Evolutionary conservation across 2,329 filamentous ascomycete genomes (phyloP), one percentile per base, ranked within the genome.

Genomic region (Colletotrichum lentis): DNA sequence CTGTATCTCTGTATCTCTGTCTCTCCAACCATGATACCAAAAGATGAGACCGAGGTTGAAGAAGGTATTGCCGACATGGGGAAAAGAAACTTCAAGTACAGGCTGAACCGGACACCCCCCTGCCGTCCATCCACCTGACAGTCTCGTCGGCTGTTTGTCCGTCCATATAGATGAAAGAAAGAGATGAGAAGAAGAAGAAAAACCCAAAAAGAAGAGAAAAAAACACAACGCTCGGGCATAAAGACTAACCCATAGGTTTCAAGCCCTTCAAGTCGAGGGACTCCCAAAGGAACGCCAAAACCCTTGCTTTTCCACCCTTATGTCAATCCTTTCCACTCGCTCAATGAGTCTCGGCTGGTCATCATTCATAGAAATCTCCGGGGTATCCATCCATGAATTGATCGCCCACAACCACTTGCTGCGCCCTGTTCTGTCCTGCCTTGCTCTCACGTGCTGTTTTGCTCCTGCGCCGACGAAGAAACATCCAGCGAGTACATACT

Each of bases 401-500:
- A 53, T 22, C 39, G 59, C 35, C 62, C 37, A 37, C 18, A 41
- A 27, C 44, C 12, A 27, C 35, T 46, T 27, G 24, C 39, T 54
- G n/a, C 27, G 39, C 6, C 14, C 22, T 46, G 11, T 47, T 37
- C 46, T 53, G 22, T 16, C n/a, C 20, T 8, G 3, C 24, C 20
- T 16, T 16, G n/a, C n/a, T 24, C 31, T 20, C 20, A 2, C 11
- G 14, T 18, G 3, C 27, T 46, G n/a, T 2, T 31, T 20, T 37
- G 1, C 43, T 18, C 35, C 50, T n/a, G 64, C n/a, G 53, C 60
- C 50, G 67, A 69, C 27, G 49, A 71, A 62, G 70, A 74, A 22
- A 73, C 73, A 53, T 76, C 74, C 73, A 81, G 74, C 14, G 74
- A 76, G 70, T 80, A 80, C 18, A 74, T 71, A 62, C 74, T 76